Evolutionary conservation across 2,329 filamentous ascomycete genomes (phyloP), one percentile per base, ranked within the genome.

Genomic region (Periconia digitata): DNA sequence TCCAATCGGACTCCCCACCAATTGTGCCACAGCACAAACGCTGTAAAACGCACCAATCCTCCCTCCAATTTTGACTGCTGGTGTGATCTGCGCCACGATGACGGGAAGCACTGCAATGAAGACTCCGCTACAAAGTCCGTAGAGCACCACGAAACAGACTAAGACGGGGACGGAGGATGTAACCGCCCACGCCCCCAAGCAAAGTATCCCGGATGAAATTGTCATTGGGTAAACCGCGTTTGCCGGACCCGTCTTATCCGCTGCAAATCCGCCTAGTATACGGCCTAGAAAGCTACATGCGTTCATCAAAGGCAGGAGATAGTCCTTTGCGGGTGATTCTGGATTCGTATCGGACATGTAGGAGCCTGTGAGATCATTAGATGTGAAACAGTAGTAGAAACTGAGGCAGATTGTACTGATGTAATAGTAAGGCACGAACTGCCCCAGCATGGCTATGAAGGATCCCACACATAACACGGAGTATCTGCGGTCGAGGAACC

Each of bases 71-170:
- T 89, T 78, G 16, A 81, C 76, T 29, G 90, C 79, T 36, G 88
- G 85, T 1, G 82, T 85, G 52, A 91, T 86, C 60, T 90, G 85
- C 1, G 85, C 86, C 18, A 91, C 74, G 15, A 88, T 73, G 0
- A 85, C 79, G 0, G 87, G 84, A 0, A 76, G 75, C 21, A 90
- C 72, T 0, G 81, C 81, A 35, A 88, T 81, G 58, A 85, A 87
- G 2, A 82, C 81, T n/a, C 87, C 87, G 0, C 82, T 85, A 13
- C 79, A 79, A 64, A 90, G 88, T 16, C 86, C 87, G 56, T 87
- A 90, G 6, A 89, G 69, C n/a, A 79, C 75, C 12, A 80, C 78
- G 65, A 88, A 90, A 29, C 83, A 75, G 42, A 89, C 78, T 49
- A 85, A 81, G 1, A 81, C 78, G 0, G 79, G 78, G 8, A 84